Evolutionary conservation across 371 early-diverging fungal species (phyloP), one percentile per base, ranked within the genome.

Genomic region (Apophysomyces elegans): DNA sequence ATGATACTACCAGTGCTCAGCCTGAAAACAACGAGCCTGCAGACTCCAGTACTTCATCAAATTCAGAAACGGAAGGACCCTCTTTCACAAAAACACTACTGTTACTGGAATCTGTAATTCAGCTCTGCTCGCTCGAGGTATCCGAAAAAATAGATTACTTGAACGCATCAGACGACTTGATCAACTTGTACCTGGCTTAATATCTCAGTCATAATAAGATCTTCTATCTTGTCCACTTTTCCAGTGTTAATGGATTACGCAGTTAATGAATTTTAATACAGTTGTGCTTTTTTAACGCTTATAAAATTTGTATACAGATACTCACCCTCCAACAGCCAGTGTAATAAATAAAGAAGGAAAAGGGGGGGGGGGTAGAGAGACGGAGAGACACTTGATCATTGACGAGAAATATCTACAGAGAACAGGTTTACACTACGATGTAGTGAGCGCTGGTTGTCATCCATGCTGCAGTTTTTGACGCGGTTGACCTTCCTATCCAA

Each of bases 111-210:
- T 86, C 87, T 63, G 71, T 86, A 16, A 70, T 93, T 7, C 82
- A 89, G 38, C 75, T 93, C 21, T 79, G 86, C 4, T 70, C 86
- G 6, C 71, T 91, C 14, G 93, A 92, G 71, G 73, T 75, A 38
- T 69, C 84, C 14, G 87, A 91, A 62, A 85, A 89, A 61, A 75
- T 76, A 63, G 73, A 83, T 58, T 90, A 92, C 71, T 65, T 91
- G 7, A 77, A 87, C 35, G 82, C 90, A 11, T 77, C 88, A 1
- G 93, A 93, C 73, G 93, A 92, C 61, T 80, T 89, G 63, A 73
- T 93, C 44, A 71, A 80, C 47, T 72, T 90, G 60, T 92, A 82
- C 47, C 79, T 82, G 79, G 65, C 59, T 36, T 70, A 64, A 63
- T 45, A 43, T 41, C 41, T 41, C 13, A 26, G 26, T 26, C 26